Evolutionary conservation across 164 flowering plant species (phyloP).

Genomic region (Macadamia tetraphylla): DNA sequence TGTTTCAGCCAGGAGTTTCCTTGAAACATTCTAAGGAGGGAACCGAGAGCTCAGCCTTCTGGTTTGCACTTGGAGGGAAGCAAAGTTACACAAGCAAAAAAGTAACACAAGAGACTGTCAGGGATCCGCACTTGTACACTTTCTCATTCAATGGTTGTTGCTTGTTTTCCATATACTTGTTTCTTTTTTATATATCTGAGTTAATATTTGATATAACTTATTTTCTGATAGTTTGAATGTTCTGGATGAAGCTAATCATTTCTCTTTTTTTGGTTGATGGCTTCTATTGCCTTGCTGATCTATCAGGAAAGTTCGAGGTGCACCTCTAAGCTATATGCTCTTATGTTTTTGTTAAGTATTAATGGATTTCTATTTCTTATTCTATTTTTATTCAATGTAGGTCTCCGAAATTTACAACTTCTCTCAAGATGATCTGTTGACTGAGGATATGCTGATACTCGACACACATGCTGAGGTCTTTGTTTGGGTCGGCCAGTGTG

Average conservation of each 20-base stretch:
- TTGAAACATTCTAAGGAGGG: conserved; percentile 95
- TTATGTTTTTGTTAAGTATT: conserved; percentile 1
- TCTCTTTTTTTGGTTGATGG: conserved; percentile 9
- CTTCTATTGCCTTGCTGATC: conserved; percentile 28
- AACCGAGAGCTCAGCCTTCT: conserved; percentile 92
- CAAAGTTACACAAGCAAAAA: conserved; percentile 83
- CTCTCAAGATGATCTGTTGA: conserved; percentile 90
- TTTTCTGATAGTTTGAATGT: conserved; percentile 1
- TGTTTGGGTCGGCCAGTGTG: conserved; percentile 94
- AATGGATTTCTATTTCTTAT: background rate
- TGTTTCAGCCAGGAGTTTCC: conserved; percentile 77
- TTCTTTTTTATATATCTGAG: background rate
- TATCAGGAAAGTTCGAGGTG: conserved; percentile 94
- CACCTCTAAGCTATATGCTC: conserved; percentile 10
- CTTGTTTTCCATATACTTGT: background rate
- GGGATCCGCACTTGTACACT: conserved; percentile 90
- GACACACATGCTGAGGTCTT: conserved; percentile 97
- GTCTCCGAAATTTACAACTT: conserved; percentile 88
- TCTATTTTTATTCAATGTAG: conserved; percentile 31
- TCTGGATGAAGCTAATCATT: conserved; percentile 12
- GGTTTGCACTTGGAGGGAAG: conserved; percentile 97
- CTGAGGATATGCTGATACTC: conserved; percentile 89
- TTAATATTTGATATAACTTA: background rate
- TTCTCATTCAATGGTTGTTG: conserved; percentile 69
- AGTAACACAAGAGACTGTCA: conserved; percentile 44